Evolutionary conservation across 2,329 filamentous ascomycete genomes (phyloP), one percentile per base, ranked within the genome.

Genomic region (Colletotrichum aenigma): DNA sequence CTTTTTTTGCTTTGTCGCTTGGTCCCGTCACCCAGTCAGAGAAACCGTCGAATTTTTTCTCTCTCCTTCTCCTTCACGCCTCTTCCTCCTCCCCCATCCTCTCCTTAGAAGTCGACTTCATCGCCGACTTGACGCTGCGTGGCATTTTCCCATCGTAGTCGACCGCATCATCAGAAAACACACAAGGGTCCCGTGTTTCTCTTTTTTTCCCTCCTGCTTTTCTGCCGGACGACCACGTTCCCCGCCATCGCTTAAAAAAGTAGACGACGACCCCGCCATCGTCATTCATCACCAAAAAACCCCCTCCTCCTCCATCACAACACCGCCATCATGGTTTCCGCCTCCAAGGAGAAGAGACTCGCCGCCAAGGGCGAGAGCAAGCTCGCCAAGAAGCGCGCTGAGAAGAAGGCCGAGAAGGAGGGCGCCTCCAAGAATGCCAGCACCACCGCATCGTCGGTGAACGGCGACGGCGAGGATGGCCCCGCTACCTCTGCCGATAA

Each of bases 291-390:
- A 52, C 43, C n/a, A 13, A 52, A 24, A 52, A 52, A 52, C n/a
- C n/a, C n/a, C 43, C 43, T 52, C 43, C 43, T 55, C 62, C 67
- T 70, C 66, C 70, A 74, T 55, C 52, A 70, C 62, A 69, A 70
- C 55, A 78, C 80, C 79, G 60, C 78, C 87, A 92, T 84, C 60
- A 94, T 94, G 92, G 80, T 84, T 77, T 89, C 93, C 83, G 94
- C 92, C 77, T 87, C 92, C 83, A 94, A 94, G 86, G 91, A 93
- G 81, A 94, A 93, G 89, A 89, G 93, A 85, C 89, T 94, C 79
- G 92, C 92, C 75, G 93, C 93, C 89, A 93, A 92, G 89, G 91
- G 91, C 82, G 88, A 94, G 66, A 94, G 94, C 85, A 94, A 93
- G 86, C 28, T 71, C 52, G 88, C 88, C 55, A 34, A 30, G 18